A percentile compares a stretch with the other conserved stretches of the same genome.
phyloP scores from a whole-genome alignment of 371 early-diverging fungal genomes.

The Zopfochytrium polystomum region DNA sequence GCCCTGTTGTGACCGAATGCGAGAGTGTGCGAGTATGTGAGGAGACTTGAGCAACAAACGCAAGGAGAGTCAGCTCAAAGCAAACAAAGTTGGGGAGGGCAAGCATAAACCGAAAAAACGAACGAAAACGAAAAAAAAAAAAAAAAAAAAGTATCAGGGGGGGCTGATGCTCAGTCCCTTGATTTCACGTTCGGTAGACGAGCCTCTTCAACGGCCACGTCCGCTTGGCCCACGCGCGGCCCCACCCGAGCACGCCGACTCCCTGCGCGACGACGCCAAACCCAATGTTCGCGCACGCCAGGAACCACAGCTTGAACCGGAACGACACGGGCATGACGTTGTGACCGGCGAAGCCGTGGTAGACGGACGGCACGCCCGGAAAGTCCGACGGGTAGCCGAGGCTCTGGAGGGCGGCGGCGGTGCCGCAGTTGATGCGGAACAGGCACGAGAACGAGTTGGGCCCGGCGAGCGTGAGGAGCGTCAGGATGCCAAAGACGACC shows the following conservation, averaged over 20 bases:
- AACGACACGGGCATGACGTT: slow-evolving; percentile 65
- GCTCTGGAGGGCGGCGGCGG: slow-evolving; percentile 38
- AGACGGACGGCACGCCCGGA: slow-evolving; percentile 52
- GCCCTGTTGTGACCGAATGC: too few species aligned
- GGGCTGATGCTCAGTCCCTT: too few species aligned
- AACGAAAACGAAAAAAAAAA: too few species aligned
- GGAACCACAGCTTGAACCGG: slow-evolving; percentile 54
- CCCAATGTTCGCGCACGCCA: slow-evolving; percentile 31
- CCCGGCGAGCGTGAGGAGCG: slow-evolving; percentile 55
- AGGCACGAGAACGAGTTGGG: slow-evolving; percentile 68
- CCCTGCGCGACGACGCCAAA: slow-evolving; percentile 32
- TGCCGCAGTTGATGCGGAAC: slow-evolving; percentile 77
- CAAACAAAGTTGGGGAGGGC: too few species aligned
- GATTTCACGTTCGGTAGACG: slow-evolving; percentile 8
- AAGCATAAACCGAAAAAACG: too few species aligned
- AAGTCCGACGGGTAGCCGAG: slow-evolving; percentile 46
- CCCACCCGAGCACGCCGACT: slow-evolving; percentile 34
- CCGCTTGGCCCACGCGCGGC: slow-evolving; percentile 30
- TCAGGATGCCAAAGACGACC: slow-evolving; percentile 52
- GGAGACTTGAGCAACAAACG: too few species aligned
- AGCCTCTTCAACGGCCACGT: slow-evolving; percentile 18
- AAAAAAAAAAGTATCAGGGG: too few species aligned
- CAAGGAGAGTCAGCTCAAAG: too few species aligned
- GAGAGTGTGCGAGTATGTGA: too few species aligned
- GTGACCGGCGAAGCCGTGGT: slow-evolving; percentile 61